phyloP scores from a whole-genome alignment of 805 yeast species.

The Torulaspora quercuum region DNA sequence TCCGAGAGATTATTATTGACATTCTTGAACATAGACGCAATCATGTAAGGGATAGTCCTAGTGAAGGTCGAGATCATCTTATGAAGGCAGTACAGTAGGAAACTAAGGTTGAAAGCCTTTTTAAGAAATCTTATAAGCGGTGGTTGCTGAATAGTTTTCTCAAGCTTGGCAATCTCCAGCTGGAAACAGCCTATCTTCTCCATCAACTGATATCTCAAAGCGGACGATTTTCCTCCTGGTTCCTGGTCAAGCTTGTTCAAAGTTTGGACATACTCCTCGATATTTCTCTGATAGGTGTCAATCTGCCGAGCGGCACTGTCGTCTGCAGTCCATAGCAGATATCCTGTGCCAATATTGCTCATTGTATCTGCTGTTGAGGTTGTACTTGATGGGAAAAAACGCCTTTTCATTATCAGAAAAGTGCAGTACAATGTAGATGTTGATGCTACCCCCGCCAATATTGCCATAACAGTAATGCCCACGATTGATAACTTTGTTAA shows the following conservation, averaged over 20 bases:
- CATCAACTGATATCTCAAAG: constrained; percentile 19
- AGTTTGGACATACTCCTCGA: constrained; percentile 20
- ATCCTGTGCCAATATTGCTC: constrained; percentile 14
- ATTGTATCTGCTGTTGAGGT: constrained; percentile 10
- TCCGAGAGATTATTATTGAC: constrained; percentile 24
- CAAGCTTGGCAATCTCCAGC: constrained; percentile 26
- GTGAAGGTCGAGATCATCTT: constrained; percentile 36
- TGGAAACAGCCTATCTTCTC: constrained; percentile 31
- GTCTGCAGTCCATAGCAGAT: constrained; percentile 29
- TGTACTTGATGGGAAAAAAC: constrained; percentile 1
- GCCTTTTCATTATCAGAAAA: constrained; percentile 14
- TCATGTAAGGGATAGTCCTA: constrained; percentile 29
- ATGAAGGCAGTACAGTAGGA: constrained; percentile 39
- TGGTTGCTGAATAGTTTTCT: constrained; percentile 19
- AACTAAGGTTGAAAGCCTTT: constrained; percentile 23
- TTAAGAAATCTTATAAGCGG: constrained; percentile 15
- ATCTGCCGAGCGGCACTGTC: constrained; percentile 20
- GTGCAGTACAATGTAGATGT: constrained; percentile 34
- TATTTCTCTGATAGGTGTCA: constrained; percentile 20
- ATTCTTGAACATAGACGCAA: constrained; percentile 16
- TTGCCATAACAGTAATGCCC: constrained; percentile 35
- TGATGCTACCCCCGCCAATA: constrained; percentile 35
- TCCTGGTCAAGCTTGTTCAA: constrained; percentile 19
- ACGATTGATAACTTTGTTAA: constrained; percentile 34
- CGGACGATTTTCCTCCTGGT: constrained; percentile 15